Conservation (phyloP, 495 filamentous ascomycete species). For the Choiromyces venosus region DNA sequence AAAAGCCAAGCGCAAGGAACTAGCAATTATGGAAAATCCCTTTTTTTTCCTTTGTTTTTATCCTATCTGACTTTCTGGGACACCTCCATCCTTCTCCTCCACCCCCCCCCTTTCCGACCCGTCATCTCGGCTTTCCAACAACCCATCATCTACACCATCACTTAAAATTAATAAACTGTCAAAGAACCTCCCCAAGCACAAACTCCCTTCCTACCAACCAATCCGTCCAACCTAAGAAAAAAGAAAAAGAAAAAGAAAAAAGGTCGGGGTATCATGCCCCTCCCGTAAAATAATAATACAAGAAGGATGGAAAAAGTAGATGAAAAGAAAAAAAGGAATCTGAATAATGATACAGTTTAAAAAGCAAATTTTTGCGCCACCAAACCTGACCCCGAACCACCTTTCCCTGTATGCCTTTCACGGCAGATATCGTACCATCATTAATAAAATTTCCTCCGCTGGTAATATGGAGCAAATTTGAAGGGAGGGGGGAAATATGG, state of each 20-base stretch:
- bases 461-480: neutral
- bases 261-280: constrained; percentile 6
- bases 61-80: neutral
- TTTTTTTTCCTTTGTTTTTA: neutral
- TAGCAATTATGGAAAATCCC: neutral
- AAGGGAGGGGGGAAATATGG: neutral
- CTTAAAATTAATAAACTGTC: constrained; percentile 8
- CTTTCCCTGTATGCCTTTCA: neutral
- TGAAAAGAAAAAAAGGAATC: neutral
- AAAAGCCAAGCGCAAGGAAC: neutral
- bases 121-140: neutral
- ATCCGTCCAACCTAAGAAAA: neutral
- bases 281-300: constrained; percentile 19
- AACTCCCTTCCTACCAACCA: constrained; percentile 2
- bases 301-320: constrained; percentile 1
- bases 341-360: constrained; percentile 6
- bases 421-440: neutral
- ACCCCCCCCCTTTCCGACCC: neutral
- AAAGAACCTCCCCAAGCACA: constrained; percentile 13
- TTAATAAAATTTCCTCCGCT: neutral
- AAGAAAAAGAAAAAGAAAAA: constrained; percentile 4
- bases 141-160: constrained; percentile 9
- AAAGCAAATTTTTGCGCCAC: neutral
- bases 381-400: neutral
- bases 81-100: neutral